Conservation (phyloP, 2,329 filamentous ascomycete genomes). For the Fusarium udum region DNA sequence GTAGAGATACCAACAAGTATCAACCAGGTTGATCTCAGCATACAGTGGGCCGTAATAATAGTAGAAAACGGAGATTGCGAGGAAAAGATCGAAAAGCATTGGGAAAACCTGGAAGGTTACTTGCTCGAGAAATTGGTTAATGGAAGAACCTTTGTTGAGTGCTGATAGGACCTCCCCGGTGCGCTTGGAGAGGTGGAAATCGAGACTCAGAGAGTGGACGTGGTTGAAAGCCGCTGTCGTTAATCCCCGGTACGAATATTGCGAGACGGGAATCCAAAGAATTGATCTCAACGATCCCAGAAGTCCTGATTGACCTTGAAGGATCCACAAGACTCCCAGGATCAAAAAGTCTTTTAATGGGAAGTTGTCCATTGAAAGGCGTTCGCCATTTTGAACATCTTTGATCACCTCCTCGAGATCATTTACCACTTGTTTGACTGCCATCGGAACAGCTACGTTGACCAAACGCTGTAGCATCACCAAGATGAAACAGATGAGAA, state of each 20-base stretch:
- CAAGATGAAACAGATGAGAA: slow-evolving; percentile 83
- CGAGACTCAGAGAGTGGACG: slow-evolving; percentile 91
- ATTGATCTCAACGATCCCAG: slow-evolving; percentile 83
- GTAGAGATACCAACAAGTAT: slow-evolving; percentile 96
- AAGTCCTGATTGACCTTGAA: slow-evolving; percentile 89
- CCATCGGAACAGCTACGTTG: slow-evolving; percentile 85
- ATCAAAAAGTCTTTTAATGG: slow-evolving; percentile 49
- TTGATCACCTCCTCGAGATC: slow-evolving; percentile 66
- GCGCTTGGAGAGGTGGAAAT: slow-evolving; percentile 96
- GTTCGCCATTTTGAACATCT: slow-evolving; percentile 55
- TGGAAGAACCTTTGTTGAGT: slow-evolving; percentile 92
- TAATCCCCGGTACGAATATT: slow-evolving; percentile 94
- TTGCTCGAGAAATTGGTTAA: slow-evolving; percentile 96
- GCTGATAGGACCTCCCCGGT: slow-evolving; percentile 96
- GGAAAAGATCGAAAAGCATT: slow-evolving; percentile 88
- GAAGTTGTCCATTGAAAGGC: slow-evolving; percentile 48
- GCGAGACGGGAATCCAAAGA: slow-evolving; percentile 95
- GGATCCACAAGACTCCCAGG: slow-evolving; percentile 76
- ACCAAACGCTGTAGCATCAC: slow-evolving; percentile 83
- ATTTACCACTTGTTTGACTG: slow-evolving; percentile 83
- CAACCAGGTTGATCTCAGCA: slow-evolving; percentile 85
- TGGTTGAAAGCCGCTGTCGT: slow-evolving; percentile 97
- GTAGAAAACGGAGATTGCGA: slow-evolving; percentile 86
- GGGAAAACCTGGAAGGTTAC: slow-evolving; percentile 95
- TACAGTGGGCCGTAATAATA: slow-evolving; percentile 71